Percentiles rank a stretch among this genome's conserved stretches.
Conservation (phyloP, 371 early-diverging fungal species). For the Nosema granulosis region DNA sequence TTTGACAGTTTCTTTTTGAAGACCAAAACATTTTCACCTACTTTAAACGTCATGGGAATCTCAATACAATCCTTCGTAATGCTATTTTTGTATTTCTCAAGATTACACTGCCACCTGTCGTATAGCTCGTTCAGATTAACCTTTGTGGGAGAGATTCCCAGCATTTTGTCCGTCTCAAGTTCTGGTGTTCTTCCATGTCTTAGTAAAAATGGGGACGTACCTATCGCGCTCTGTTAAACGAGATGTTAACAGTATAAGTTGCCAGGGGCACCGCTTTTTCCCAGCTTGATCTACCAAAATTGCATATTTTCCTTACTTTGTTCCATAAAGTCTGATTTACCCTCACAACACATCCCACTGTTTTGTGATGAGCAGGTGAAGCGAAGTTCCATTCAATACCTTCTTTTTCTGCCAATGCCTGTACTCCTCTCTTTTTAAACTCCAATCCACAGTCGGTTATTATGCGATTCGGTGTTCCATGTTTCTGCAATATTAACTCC, state of each 20-base stretch:
- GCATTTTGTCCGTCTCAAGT: not conserved
- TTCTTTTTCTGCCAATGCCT: not conserved
- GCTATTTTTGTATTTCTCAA: not conserved
- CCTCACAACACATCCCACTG: constrained; percentile 18
- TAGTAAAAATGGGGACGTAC: not conserved
- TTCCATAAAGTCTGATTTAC: constrained; percentile 7
- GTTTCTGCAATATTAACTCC: not conserved
- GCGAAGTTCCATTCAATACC: not conserved
- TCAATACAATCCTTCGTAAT: not conserved
- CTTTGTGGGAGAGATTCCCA: not conserved
- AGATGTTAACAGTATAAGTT: not conserved
- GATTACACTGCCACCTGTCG: not conserved
- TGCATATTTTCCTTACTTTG: not conserved
- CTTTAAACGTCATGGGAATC: not conserved
- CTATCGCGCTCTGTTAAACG: constrained; percentile 2
- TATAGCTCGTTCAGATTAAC: not conserved
- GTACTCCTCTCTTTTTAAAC: constrained; percentile 2
- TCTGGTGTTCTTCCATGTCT: not conserved
- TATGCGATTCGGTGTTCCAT: constrained; percentile 8
- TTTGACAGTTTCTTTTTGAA: not conserved
- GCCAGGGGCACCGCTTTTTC: not conserved
- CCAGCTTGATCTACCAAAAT: not conserved
- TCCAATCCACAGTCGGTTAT: constrained; percentile 21
- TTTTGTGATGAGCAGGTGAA: constrained; percentile 3
- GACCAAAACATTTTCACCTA: not conserved